These are phyloP conservation scores for Blastobotrys arbuscula DNA, from an alignment of 1,139 yeast species.

Conservation along the genomic window DNA sequence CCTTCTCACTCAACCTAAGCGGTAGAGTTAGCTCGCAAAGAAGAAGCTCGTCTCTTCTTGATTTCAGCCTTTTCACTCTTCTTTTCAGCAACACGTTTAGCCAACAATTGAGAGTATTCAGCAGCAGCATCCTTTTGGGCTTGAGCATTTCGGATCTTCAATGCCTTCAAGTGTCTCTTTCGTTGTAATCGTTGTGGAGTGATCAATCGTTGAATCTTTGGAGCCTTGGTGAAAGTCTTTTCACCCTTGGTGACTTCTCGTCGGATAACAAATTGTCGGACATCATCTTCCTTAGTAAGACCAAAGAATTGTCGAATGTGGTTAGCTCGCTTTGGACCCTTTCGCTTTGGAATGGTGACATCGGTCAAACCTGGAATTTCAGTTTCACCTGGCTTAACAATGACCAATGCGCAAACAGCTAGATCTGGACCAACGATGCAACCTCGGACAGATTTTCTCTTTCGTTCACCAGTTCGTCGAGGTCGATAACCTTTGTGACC, in stretches of 20 bases:
- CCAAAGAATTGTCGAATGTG: slow-evolving; percentile 99
- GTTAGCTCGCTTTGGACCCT: slow-evolving; percentile 99
- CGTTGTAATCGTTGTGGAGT: slow-evolving; percentile 99
- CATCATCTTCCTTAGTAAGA: slow-evolving; percentile 96
- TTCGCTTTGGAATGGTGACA: slow-evolving; percentile 93
- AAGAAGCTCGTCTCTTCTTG: slow-evolving; percentile 99
- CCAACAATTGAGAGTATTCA: slow-evolving; percentile 98
- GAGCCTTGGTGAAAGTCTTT: slow-evolving; percentile 99
- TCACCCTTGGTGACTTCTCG: slow-evolving; percentile 98
- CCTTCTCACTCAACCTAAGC: slow-evolving; percentile 14
- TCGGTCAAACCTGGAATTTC: slow-evolving; percentile 97
- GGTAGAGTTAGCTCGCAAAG: slow-evolving; percentile 55
- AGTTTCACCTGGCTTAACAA: slow-evolving; percentile 95
- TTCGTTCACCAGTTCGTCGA: slow-evolving; percentile 99
- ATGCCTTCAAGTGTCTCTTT: slow-evolving; percentile 95
- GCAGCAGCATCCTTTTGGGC: slow-evolving; percentile 99
- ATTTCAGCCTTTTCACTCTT: slow-evolving; percentile 97
- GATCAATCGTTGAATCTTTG: slow-evolving; percentile 99
- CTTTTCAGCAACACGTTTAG: slow-evolving; percentile 95
- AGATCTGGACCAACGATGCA: slow-evolving; percentile 97
- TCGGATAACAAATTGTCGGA: slow-evolving; percentile 92
- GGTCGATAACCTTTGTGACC: slow-evolving; percentile 99
- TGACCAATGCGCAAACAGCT: slow-evolving; percentile 87
- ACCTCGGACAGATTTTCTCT: slow-evolving; percentile 99
- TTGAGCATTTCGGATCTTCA: slow-evolving; percentile 95